Evolutionary conservation across 306 rosid genomes (phyloP).

Genomic region (Inga leiocalycina): DNA sequence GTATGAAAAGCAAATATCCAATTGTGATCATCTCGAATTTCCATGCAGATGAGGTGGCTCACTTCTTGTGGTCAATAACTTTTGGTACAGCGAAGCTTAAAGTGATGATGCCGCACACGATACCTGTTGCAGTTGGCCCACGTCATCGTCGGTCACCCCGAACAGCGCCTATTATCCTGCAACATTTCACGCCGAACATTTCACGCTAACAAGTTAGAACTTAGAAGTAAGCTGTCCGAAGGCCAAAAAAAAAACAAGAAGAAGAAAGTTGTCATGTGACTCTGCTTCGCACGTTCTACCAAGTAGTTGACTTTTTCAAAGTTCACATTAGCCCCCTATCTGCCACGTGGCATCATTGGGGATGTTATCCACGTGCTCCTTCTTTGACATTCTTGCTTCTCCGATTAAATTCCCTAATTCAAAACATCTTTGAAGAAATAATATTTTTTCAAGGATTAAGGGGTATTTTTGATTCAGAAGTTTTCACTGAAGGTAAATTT

Average conservation of each 20-base stretch:
- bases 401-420: too few relatives aligned
- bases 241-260: rapidly evolving
- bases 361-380: neutral
- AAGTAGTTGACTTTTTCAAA: neutral
- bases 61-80: too few relatives aligned
- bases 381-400: neutral
- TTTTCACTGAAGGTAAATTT: too few relatives aligned
- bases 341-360: neutral
- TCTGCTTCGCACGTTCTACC: neutral
- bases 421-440: too few relatives aligned
- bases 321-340: neutral
- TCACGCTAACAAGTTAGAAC: neutral
- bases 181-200: neutral
- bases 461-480: too few relatives aligned
- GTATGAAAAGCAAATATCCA: neutral
- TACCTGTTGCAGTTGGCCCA: neutral
- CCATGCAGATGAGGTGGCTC: neutral
- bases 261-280: neutral
- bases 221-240: neutral
- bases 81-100: neutral
- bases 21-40: neutral
- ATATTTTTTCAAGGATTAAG: too few relatives aligned
- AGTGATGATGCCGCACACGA: neutral
- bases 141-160: neutral
- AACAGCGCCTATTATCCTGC: neutral